Evolutionary conservation across 495 filamentous ascomycete genomes (phyloP).

Genomic region (Copromyces sp.): DNA sequence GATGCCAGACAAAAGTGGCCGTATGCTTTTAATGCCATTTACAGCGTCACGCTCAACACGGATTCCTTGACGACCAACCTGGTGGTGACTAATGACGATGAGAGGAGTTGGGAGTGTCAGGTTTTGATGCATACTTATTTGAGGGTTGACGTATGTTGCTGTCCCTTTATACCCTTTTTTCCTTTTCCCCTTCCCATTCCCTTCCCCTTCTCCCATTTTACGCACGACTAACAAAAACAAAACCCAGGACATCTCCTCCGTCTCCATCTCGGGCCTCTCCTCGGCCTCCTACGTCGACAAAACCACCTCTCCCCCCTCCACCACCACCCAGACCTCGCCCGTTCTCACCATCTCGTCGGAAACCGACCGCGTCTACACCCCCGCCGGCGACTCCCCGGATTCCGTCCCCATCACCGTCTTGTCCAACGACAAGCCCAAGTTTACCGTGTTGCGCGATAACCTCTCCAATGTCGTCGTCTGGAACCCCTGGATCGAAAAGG

Average conservation of each 20-base stretch:
- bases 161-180: not conserved
- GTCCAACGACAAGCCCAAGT: slow-evolving; percentile 51
- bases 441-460: slow-evolving; percentile 67
- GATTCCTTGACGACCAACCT: slow-evolving; percentile 71
- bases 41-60: slow-evolving; percentile 74
- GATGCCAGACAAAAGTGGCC: slow-evolving; percentile 61
- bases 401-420: slow-evolving; percentile 46
- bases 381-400: slow-evolving; percentile 48
- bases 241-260: slow-evolving; percentile 59
- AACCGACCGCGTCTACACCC: slow-evolving; percentile 62
- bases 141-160: slow-evolving; percentile 54
- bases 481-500: slow-evolving; percentile 92
- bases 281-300: slow-evolving; percentile 73
- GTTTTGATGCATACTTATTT: slow-evolving; percentile 88
- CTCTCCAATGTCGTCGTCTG: slow-evolving; percentile 84
- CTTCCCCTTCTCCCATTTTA: not conserved
- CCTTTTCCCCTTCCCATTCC: not conserved
- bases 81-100: slow-evolving; percentile 77
- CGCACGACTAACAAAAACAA: not conserved
- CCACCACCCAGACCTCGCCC: slow-evolving; percentile 44
- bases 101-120: slow-evolving; percentile 79
- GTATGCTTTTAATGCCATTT: slow-evolving; percentile 79
- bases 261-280: slow-evolving; percentile 62
- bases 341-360: slow-evolving; percentile 54
- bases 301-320: slow-evolving; percentile 44